Base-by-base conservation (phyloP, 1,284 basidiomycete genomes). In the Cystobasidiaceae sp. region DNA sequence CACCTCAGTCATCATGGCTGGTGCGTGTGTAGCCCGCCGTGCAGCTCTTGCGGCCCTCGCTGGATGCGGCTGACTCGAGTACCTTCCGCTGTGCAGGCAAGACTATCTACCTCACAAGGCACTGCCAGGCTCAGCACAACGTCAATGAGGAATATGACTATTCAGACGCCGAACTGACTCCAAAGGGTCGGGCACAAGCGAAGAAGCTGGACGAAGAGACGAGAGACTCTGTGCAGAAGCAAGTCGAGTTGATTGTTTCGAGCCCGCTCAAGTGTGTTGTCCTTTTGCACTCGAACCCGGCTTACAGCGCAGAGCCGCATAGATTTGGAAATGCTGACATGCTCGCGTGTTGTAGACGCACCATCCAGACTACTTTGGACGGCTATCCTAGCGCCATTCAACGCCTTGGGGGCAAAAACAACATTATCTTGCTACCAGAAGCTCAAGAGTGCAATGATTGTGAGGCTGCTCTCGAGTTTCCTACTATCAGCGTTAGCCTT, bases 351-450 rank as follows among this genome's bases (percentile, higher is more conserved):
- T n/a, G 75, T 15, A 70, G 76, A 13, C 72, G 77, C 39, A 73
- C 76, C 0, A 72, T 78, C 71, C 75, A 76, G 68, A 78, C 77
- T 8, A 75, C 75, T 68, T 65, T 78, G 1, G 56, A 74, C 5
- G 75, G 73, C 8, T 76, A 75, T 49, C 75, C 77, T n/a, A 60
- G 67, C 4, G 68, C 77, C 28, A 74, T 74, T 63, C 56, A 58
- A 23, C 67, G 77, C 8, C 66, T 77, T 17, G 74, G 76, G 25
- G 60, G 58, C 2, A 64, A 48, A 25, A 37, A 43, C 21, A 64
- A 64, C n/a, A 73, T 74, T n/a, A 71, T 78, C 59, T 57, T 78
- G 1, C 66, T 76, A 4, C 75, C 77, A 51, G 67, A 72, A 27
- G 67, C 76, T 3, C 76, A 77, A 56, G 77, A 78, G 56, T 74